Evolutionary conservation across 352 stramenopile genomes (phyloP), one percentile per base, ranked within the genome.

Genomic region (Phytophthora megakarya): DNA sequence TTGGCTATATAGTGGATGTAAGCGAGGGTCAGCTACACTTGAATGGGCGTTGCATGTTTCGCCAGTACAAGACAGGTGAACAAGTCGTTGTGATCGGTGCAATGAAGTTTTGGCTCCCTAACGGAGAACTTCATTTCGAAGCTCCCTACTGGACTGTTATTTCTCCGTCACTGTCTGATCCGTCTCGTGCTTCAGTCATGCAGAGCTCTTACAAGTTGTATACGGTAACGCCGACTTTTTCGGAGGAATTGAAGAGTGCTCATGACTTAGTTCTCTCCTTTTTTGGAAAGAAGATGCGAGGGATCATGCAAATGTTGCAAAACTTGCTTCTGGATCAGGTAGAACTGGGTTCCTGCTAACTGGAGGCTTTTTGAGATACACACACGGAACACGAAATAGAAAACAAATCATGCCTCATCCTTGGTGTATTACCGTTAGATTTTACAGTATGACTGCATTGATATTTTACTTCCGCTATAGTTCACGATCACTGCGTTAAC

Each of bases 251-350:
- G 30, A n/a, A n/a, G n/a, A 35, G 26, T 40, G 28, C 46, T 19
- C 46, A n/a, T 5, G 45, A n/a, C 5, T 26, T 53, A 42, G 46
- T 53, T 18, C 19, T 42, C 18, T 11, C 9, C 13, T 26, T 18
- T 4, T 7, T 52, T 18, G 45, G 11, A 11, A 53, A 42, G n/a
- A 53, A 53, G 21, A 53, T 53, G 46, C 9, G 26, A 32, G 26
- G 5, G 26, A 30, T 30, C 13, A 42, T 53, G 46, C 46, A 53
- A 19, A 30, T 53, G 28, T 19, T 53, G 30, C 46, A 42, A 19
- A 54, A 43, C 22, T 15, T 32, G 18, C 16, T 39, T 45, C 47
- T 44, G 2, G 30, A 35, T 8, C 18, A 45, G 18, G 35, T 40
- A 7, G 35, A 40, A 13, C n/a, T 16, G 6, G 18, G 39, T 21